Base-by-base conservation (phyloP, 164 flowering plant species). In the Stephania japonica region DNA sequence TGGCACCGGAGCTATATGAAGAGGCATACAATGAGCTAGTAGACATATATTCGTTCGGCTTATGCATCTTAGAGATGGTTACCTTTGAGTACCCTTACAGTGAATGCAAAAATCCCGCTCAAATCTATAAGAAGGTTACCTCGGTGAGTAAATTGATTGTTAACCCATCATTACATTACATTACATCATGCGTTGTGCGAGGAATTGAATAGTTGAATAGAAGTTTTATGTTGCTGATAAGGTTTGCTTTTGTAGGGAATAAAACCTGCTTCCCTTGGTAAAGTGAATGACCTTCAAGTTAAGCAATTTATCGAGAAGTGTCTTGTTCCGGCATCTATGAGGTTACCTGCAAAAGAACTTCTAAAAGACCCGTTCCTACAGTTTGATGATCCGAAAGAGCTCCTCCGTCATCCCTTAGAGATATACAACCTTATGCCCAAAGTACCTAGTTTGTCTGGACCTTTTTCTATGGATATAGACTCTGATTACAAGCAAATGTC, bases 1-100 rank as follows among this genome's bases (percentile, higher is more conserved):
- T 91, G 93, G 96, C 96, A 10, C 96, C 93, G 1, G 97, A 91
- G 85, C 87, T 91, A 32, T 91, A 89, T 72, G 93, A 89, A 10
- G 97, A 89, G 72, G 88, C 87, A 44, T 89, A 89, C 75, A 86
- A 87, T 83, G 93, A 91, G 75, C 84, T 88, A 43, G 90, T 84
- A 23, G 97, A 91, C 79, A 81, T 91, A 42, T 91, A 91, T 81
- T 87, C 97, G 27, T 89, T 91, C 75, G 93, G 97, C 72, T 80
- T 91, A 89, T 91, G 92, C 83, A 83, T 91, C 77, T 74, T 89
- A 32, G 93, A 91, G 84, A 80, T 89, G 89, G 87, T 87, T 38
- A 91, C 97, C 12, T 83, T 77, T 84, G 93, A 91, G 65, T 87
- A 84, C 70, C 93, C 97, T 13, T 91, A 91, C 69, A 78, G 71